Evolutionary conservation across 1,284 basidiomycete genomes (phyloP), one percentile per base, ranked within the genome.

Genomic region (Inonotus obliquus): DNA sequence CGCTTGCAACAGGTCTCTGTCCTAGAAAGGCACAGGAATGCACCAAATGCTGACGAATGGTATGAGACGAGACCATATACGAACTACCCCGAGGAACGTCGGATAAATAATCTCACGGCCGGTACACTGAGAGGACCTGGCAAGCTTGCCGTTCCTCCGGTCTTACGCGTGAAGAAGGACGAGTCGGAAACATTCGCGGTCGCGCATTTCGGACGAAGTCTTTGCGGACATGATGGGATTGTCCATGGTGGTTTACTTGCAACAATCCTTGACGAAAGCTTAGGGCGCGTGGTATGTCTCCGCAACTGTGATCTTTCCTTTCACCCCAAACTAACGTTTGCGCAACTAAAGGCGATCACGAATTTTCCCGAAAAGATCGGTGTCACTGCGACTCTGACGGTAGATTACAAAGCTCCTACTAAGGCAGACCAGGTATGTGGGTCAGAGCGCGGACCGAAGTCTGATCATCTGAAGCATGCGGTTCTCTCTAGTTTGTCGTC

Each of bases 151-250:
- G 72, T 95, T 55, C 78, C 82, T 23, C 92, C 94, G 1, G 68
- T 96, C 1, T 82, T 92, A 5, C 81, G 94, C 19, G 84, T 84
- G n/a, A 83, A 80, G 68, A 77, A 77, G 62, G 91, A 96, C 73
- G 91, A 93, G 71, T 80, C 77, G 9, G 88, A 93, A 74, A 82
- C 82, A 6, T 70, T 86, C 61, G 79, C 85, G 13, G 76, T 97
- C 63, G 64, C 94, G 1, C 96, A 98, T 71, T 78, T 97, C 7
- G 96, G 96, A 1, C 76, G 91, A 39, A 88, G 87, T 4, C 69
- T 98, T 55, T 98, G 96, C 70, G 93, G 92, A 1, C 94, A 96
- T 68, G 94, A 96, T 73, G 95, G 95, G 0, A 92, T 98, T 65
- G 77, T 98, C 1, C 96, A 98, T 71, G 96, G 96, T 0, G 96